phyloP scores from a whole-genome alignment of 1,284 basidiomycete genomes.

The Ustilago vetiveriae region DNA sequence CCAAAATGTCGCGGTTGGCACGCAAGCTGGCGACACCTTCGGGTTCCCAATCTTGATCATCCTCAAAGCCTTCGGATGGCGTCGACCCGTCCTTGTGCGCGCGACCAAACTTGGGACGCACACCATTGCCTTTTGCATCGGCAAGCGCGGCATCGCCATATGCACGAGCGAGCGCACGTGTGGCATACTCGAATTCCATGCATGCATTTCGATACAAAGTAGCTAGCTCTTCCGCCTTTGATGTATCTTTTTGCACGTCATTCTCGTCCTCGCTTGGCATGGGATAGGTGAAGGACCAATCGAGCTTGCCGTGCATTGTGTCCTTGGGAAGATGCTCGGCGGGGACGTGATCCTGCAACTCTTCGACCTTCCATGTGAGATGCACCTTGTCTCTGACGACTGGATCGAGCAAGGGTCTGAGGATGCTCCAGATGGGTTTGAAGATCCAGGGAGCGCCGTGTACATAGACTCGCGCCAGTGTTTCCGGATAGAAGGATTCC shows the following conservation, averaged over 20 bases:
- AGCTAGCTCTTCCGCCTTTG: slow-evolving; percentile 23
- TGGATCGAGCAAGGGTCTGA: slow-evolving; percentile 59
- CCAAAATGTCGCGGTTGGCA: slow-evolving; percentile 57
- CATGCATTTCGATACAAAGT: slow-evolving; percentile 37
- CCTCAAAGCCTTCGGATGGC: slow-evolving; percentile 8
- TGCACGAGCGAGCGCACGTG: slow-evolving; percentile 40
- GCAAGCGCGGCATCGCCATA: slow-evolving; percentile 36
- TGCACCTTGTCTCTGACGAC: slow-evolving; percentile 62
- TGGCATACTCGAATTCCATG: slow-evolving; percentile 55
- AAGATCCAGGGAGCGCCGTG: slow-evolving; percentile 65
- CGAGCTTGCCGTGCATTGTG: slow-evolving; percentile 52
- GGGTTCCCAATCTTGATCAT: slow-evolving; percentile 47
- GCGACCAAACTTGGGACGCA: slow-evolving; percentile 26
- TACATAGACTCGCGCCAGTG: slow-evolving; percentile 58
- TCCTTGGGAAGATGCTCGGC: slow-evolving; percentile 46
- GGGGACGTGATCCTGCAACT: slow-evolving; percentile 53
- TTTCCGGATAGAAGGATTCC: slow-evolving; percentile 61
- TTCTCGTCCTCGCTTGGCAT: slow-evolving; percentile 53
- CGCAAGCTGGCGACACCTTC: slow-evolving; percentile 40
- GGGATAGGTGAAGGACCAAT: slow-evolving; percentile 52
- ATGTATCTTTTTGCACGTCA: slow-evolving; percentile 45
- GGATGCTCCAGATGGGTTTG: slow-evolving; percentile 61
- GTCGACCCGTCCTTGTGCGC: slow-evolving; percentile 9
- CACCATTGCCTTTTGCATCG: slow-evolving; percentile 21
- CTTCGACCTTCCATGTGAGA: slow-evolving; percentile 55